These are phyloP conservation scores for Tolypocladium album DNA, from an alignment of 2,329 filamentous ascomycete genomes.

Conservation along the genomic window DNA sequence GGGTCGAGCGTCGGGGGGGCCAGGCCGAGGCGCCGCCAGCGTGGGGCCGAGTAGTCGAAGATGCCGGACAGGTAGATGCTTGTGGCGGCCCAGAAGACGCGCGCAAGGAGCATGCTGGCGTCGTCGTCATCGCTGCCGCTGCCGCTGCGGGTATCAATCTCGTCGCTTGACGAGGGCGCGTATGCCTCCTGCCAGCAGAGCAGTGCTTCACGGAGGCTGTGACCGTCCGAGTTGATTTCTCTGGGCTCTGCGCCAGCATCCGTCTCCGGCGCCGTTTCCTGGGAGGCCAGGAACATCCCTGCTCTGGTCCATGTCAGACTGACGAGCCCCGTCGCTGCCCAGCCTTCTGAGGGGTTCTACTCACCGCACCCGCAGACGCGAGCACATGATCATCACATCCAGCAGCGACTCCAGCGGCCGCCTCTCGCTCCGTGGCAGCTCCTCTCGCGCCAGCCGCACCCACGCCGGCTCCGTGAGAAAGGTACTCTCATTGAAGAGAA, in stretches of 20 bases:
- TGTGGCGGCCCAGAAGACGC: constrained; percentile 17
- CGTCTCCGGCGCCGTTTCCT: neutral
- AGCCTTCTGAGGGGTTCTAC: neutral
- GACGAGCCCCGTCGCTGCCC: neutral
- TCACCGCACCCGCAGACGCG: constrained; percentile 18
- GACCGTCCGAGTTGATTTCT: neutral
- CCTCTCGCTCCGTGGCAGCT: neutral
- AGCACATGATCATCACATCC: constrained; percentile 19
- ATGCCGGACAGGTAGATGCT: constrained; percentile 25
- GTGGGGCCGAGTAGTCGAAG: constrained; percentile 22
- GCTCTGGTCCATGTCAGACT: neutral
- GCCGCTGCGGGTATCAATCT: neutral
- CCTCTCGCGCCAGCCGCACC: constrained; percentile 9
- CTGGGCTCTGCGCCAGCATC: neutral
- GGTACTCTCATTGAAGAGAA: constrained; percentile 15
- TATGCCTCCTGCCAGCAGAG: neutral
- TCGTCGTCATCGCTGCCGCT: neutral
- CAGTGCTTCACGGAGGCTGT: neutral
- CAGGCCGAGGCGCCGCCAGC: constrained; percentile 15
- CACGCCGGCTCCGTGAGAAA: constrained; percentile 8
- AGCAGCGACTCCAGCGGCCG: constrained; percentile 13
- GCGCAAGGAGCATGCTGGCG: constrained; percentile 10
- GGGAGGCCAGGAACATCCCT: neutral
- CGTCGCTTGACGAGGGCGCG: neutral
- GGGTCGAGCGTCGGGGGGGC: neutral